Base-by-base conservation (phyloP, 371 early-diverging fungal genomes). In the Haplosporangium sp. region DNA sequence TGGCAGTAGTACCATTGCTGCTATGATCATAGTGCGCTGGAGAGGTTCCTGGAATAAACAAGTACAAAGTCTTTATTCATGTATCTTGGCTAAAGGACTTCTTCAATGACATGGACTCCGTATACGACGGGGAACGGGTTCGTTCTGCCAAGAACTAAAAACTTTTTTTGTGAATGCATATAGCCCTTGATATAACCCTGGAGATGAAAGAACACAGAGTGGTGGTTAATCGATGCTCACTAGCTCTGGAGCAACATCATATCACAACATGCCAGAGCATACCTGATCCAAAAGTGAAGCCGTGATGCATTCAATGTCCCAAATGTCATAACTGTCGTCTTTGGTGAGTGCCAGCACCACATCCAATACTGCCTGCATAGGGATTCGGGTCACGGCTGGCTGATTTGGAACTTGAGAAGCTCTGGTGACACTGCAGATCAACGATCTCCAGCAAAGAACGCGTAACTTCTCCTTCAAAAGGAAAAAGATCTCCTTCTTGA, bases 101-200 rank as follows among this genome's bases (percentile, higher is more conserved):
- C 66, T 29, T 66, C 73, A 1, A 40, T 40, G 13, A 73, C 74
- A 36, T 63, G 59, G 14, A 75, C 69, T 9, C 66, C 47, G 18
- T 62, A 59, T 4, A 64, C 53, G 8, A 20, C 37, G 4, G 80
- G 80, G 53, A 79, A 79, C 11, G 80, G 73, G 36, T 73, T 79
- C 1, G 62, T 72, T 29, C 66, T 79, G 16, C 73, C 59, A 6
- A 79, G 62, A 2, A 79, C 80, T 10, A 79, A 16, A 9, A 79
- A 69, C 41, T 73, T 79, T 48, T 62, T 79, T 29, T 54, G 57
- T 11, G 68, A 64, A 47, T 79, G 80, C 41, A 79, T 73, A 41
- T 79, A 79, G 14, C 80, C 80, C 18, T 62, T 64, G 59, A 79
- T 68, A 18, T 79, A 79, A 37, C 80, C 80, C 77, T 76, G 46